Base-by-base conservation (phyloP, 495 filamentous ascomycete genomes). In the Aspergillus saccharolyticus region DNA sequence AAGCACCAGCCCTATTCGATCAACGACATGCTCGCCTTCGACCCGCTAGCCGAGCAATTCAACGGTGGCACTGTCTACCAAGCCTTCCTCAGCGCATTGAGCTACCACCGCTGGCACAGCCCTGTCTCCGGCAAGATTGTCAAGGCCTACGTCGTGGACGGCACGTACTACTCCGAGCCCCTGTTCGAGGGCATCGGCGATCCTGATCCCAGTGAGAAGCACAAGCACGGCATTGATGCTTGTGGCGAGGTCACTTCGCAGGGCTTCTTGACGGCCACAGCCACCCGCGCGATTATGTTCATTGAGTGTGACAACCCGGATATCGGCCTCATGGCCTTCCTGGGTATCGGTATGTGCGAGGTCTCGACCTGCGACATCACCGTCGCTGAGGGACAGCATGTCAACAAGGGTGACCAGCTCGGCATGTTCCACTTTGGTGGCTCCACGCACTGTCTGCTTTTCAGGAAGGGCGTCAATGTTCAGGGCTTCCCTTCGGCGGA, bases 81-180 rank as follows among this genome's bases (percentile, higher is more conserved):
- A 58, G 85, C 83, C 0, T 88, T 85, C 60, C 71, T 89, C 3
- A 83, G 78, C 18, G 78, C 83, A 1, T 64, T 86, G 30, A 84
- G 79, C 51, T 89, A 89, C 60, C 86, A 89, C 64, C 80, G 85
- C 4, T 89, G 87, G 87, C 85, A 89, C 65, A 62, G 78, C 0
- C 87, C 86, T 18, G 82, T 89, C 0, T 74, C 66, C 2, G 87
- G 86, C 1, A 80, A 60, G 22, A 67, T 89, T 18, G 71, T 75
- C 17, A 80, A 81, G 33, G 77, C 80, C 4, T 81, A 77, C 56
- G 72, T 85, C 6, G 59, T 76, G 3, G 73, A 79, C 12, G 89
- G 89, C 0, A 87, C 86, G 0, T 91, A 91, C 68, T 91, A 82
- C 66, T 80, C 78, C 19, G 85, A 88, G 65, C 80, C 80, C 1